Percentiles rank a stretch among this genome's conserved stretches.
Conservation (phyloP, 805 yeast species). For the Isabelozyma rhagii region DNA sequence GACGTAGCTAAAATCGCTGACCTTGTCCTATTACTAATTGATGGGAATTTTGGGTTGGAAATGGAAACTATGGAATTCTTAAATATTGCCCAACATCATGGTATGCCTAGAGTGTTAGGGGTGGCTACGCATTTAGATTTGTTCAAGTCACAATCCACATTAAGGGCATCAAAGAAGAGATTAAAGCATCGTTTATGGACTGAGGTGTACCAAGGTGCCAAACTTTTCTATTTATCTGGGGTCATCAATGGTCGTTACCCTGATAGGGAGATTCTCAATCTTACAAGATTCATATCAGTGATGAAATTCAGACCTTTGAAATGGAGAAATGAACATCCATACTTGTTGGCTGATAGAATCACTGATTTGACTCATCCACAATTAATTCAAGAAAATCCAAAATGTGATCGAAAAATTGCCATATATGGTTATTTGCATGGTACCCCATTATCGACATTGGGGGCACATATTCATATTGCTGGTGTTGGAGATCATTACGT, state of each 20-base stretch:
- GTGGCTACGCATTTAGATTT: conserved; percentile 94
- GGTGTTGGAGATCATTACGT: conserved; percentile 91
- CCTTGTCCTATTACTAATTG: conserved; percentile 81
- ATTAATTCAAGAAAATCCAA: conserved; percentile 69
- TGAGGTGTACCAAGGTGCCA: conserved; percentile 97
- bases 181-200: conserved; percentile 97
- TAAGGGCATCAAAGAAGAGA: conserved; percentile 87
- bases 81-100: conserved; percentile 95
- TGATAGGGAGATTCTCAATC: conserved; percentile 88
- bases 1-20: conserved; percentile 96
- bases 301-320: conserved; percentile 99
- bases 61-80: conserved; percentile 99
- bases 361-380: conserved; percentile 95
- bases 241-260: conserved; percentile 97
- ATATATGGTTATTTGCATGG: conserved; percentile 95
- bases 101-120: conserved; percentile 97
- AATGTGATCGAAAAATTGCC: conserved; percentile 85
- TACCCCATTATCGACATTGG: conserved; percentile 66
- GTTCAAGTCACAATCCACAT: conserved; percentile 83
- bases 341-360: conserved; percentile 83
- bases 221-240: conserved; percentile 89
- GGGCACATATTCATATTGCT: conserved; percentile 85
- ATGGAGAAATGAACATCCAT: conserved; percentile 99
- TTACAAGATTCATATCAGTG: conserved; percentile 88
- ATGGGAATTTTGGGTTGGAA: conserved; percentile 97